Evolutionary conservation across 345 rosid genomes (phyloP).

Genomic region (Salix brachista): DNA sequence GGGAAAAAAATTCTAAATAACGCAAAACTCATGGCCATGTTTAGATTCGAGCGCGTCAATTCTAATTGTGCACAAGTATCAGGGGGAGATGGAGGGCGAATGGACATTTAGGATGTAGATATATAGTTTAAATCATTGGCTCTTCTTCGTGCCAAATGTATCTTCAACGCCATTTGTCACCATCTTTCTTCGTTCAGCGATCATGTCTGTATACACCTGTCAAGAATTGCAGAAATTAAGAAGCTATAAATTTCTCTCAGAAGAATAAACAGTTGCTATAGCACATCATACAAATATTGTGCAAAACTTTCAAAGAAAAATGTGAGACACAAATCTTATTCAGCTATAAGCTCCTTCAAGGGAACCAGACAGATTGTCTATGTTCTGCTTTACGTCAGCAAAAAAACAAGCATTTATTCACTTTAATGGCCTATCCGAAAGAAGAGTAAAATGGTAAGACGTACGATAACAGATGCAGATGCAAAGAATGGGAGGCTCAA

Average conservation of each 20-base stretch:
- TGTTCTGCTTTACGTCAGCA: background rate
- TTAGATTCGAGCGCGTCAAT: too few species aligned
- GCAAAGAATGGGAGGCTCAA: background rate
- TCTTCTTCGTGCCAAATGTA: constrained; percentile 61
- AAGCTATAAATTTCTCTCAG: background rate
- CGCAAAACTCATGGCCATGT: too few species aligned
- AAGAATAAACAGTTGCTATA: background rate
- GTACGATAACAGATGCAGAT: too few species aligned
- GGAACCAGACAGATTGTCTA: background rate
- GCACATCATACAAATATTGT: background rate
- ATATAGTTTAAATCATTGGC: constrained; percentile 20
- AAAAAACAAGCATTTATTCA: background rate
- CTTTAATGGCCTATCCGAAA: background rate
- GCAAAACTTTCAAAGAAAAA: background rate
- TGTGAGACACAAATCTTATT: background rate
- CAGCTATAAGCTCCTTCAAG: background rate
- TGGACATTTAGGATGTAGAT: background rate
- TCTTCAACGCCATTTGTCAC: constrained; percentile 74
- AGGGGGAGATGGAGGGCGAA: background rate
- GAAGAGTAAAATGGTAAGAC: background rate
- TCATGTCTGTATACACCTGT: constrained; percentile 74
- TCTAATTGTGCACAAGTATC: background rate
- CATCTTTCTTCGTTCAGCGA: constrained; percentile 66
- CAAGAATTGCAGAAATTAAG: background rate
- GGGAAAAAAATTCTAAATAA: too few species aligned